phyloP scores from a whole-genome alignment of 139 green algal genomes.

The Deuterostichococcus epilithicus region DNA sequence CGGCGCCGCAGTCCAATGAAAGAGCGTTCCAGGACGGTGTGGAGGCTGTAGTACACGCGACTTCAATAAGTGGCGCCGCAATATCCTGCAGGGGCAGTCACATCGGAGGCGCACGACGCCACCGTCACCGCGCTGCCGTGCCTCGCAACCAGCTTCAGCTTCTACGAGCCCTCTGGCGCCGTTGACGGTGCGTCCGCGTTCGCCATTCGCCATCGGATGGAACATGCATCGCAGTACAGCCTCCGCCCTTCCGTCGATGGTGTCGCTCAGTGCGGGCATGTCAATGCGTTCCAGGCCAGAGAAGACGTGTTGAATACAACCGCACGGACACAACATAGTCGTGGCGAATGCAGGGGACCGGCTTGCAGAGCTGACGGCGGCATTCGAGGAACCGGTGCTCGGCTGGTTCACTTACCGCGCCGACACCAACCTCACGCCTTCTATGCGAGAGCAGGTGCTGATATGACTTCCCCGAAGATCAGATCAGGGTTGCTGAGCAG shows the following conservation, averaged over 20 bases:
- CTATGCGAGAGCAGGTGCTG: constrained; percentile 1
- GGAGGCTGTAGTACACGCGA: not conserved
- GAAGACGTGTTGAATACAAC: no score
- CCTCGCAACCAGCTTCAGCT: not conserved
- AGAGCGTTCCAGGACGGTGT: not conserved
- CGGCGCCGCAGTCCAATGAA: not conserved
- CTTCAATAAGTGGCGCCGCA: not conserved
- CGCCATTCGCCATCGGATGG: no score
- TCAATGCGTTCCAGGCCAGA: no score
- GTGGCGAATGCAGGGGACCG: not conserved
- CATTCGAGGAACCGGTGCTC: not conserved
- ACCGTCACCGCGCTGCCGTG: not conserved
- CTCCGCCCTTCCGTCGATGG: no score
- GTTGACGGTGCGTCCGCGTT: not conserved
- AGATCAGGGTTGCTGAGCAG: no score
- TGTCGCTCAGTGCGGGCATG: no score
- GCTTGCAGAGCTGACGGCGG: not conserved
- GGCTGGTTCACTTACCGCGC: not conserved
- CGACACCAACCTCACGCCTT: not conserved
- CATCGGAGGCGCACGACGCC: not conserved
- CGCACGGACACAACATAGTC: no score
- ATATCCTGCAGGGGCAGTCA: not conserved
- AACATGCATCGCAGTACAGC: no score
- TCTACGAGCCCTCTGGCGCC: constrained; percentile 2
- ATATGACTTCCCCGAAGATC: no score